phyloP scores from a whole-genome alignment of 2,329 filamentous ascomycete species.

The Fusarium xyrophilum region DNA sequence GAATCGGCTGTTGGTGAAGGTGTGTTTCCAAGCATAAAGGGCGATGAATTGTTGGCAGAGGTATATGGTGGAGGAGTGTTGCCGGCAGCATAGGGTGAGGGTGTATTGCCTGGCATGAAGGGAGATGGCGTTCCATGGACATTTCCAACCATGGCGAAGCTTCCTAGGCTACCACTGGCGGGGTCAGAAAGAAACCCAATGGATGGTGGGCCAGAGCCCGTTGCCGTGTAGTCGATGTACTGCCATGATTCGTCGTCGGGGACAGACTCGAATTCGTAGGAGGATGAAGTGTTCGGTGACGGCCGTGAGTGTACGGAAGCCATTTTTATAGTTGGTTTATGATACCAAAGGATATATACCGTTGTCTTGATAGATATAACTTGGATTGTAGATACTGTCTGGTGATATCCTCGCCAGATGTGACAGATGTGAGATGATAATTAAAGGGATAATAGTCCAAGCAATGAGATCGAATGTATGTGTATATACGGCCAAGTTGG shows the following conservation, averaged over 20 bases:
- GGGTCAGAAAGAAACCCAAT: conserved; percentile 59
- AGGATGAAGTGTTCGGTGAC: conserved; percentile 49
- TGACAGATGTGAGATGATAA: neutral
- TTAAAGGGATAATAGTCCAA: neutral
- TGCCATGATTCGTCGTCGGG: conserved; percentile 57
- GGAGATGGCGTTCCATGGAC: conserved; percentile 30
- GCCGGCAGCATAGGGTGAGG: conserved; percentile 22
- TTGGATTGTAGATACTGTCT: neutral
- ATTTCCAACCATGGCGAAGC: conserved; percentile 57
- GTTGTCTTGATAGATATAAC: neutral
- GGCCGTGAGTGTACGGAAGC: conserved; percentile 51
- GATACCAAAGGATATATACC: neutral
- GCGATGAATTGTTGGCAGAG: conserved; percentile 19
- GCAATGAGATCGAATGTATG: neutral
- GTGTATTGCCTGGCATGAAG: conserved; percentile 16
- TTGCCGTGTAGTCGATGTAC: conserved; percentile 49
- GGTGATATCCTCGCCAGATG: neutral
- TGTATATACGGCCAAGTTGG: neutral
- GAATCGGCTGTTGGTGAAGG: conserved; percentile 48
- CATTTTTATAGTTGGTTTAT: conserved; percentile 33
- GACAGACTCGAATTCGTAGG: conserved; percentile 50
- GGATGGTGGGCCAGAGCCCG: conserved; percentile 48
- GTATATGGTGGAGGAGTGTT: conserved; percentile 34
- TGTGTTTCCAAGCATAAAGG: conserved; percentile 33
- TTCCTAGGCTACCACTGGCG: conserved; percentile 58